phyloP scores from a whole-genome alignment of 176 grass and related monocot genomes.

The Tuctoria greenei region DNA sequence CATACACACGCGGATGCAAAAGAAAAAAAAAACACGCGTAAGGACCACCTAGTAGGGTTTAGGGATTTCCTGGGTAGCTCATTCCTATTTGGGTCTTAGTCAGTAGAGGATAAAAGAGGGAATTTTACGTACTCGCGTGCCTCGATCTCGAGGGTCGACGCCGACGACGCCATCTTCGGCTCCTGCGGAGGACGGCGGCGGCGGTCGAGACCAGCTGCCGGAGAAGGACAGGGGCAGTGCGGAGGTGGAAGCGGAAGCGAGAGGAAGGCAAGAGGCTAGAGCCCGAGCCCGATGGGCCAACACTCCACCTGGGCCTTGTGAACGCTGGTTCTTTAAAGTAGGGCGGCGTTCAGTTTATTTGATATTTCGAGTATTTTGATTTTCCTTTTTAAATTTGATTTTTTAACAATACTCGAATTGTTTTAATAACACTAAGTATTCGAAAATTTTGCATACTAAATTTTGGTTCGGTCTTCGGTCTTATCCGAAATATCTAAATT shows the following conservation, averaged over 20 bases:
- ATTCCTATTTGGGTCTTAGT: neutral
- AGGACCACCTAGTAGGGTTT: conserved; percentile 35
- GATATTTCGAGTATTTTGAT: too few relatives aligned
- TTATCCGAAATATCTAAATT: too few relatives aligned
- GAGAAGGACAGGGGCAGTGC: conserved; percentile 22
- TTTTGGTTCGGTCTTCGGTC: too few relatives aligned
- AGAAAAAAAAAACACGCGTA: neutral
- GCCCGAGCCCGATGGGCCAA: neutral
- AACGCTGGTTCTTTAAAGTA: neutral
- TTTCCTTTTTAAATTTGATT: too few relatives aligned
- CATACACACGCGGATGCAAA: neutral
- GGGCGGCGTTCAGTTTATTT: too few relatives aligned
- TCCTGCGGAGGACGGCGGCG: conserved; percentile 19
- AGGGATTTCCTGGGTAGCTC: conserved; percentile 8
- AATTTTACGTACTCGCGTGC: conserved; percentile 72
- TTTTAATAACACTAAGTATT: too few relatives aligned
- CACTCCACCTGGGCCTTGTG: neutral
- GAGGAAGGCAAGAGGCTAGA: conserved; percentile 17
- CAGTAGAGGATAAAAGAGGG: neutral
- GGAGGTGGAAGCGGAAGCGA: neutral
- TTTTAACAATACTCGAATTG: too few relatives aligned
- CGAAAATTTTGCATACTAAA: too few relatives aligned
- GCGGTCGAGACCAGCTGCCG: conserved; percentile 20
- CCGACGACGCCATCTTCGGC: conserved; percentile 48
- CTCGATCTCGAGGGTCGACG: conserved; percentile 96